These are phyloP conservation scores for Ramaria sp. DNA, from an alignment of 768 basidiomycete species.

Conservation along the genomic window DNA sequence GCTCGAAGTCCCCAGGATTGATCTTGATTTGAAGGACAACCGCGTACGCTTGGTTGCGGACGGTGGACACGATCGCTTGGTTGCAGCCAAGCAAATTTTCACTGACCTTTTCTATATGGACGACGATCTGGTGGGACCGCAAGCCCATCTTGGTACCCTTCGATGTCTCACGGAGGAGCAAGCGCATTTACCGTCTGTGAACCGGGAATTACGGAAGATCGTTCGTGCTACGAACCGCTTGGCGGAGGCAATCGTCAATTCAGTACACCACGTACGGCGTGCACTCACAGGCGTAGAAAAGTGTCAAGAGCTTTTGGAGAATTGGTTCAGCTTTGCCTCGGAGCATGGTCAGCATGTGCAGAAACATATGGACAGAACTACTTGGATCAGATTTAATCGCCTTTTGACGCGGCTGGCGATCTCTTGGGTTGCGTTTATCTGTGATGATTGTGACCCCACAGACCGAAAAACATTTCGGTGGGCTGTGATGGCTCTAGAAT, in stretches of 20 bases:
- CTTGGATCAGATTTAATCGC: slow-evolving; percentile 67
- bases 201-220: slow-evolving; percentile 84
- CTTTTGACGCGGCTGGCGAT: slow-evolving; percentile 85
- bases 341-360: slow-evolving; percentile 89
- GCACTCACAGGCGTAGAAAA: slow-evolving; percentile 48
- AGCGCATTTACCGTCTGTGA: slow-evolving; percentile 84
- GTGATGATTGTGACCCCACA: slow-evolving; percentile 93
- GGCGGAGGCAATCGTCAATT: slow-evolving; percentile 87
- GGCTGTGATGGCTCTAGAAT: slow-evolving; percentile 95
- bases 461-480: slow-evolving; percentile 95
- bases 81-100: slow-evolving; percentile 69
- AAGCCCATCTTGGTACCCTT: slow-evolving; percentile 30
- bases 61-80: slow-evolving; percentile 69
- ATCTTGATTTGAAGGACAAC: slow-evolving; percentile 76
- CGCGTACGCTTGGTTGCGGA: slow-evolving; percentile 90
- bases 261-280: slow-evolving; percentile 75
- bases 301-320: slow-evolving; percentile 79
- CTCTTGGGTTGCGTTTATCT: slow-evolving; percentile 97
- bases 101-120: slow-evolving; percentile 39
- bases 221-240: slow-evolving; percentile 80
- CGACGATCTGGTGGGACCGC: slow-evolving; percentile 42
- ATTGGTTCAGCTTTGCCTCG: slow-evolving; percentile 95
- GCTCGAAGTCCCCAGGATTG: slow-evolving; percentile 60
- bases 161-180: slow-evolving; percentile 64
- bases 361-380: slow-evolving; percentile 70